phyloP scores from a whole-genome alignment of 257 asterid genomes.

The Jasminum sambac region DNA sequence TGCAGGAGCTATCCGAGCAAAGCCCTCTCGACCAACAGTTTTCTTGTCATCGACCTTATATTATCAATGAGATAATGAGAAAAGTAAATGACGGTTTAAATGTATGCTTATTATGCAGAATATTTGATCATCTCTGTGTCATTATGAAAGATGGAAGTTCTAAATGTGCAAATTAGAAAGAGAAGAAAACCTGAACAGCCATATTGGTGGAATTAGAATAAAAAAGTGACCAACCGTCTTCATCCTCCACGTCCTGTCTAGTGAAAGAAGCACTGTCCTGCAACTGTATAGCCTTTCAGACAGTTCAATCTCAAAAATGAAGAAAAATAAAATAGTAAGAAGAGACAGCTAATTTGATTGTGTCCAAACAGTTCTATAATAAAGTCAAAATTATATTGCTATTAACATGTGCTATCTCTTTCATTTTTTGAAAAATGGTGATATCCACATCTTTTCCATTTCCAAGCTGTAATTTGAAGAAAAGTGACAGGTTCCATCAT shows the following conservation, averaged over 20 bases:
- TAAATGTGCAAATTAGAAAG: constrained; percentile 12
- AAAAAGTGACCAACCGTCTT: constrained; percentile 77
- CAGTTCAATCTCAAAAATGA: constrained; percentile 8
- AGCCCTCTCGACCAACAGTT: constrained; percentile 87
- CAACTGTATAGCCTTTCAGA: constrained; percentile 17
- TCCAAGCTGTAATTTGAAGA: not conserved
- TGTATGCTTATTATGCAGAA: constrained; percentile 13
- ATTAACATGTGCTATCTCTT: constrained; percentile 1
- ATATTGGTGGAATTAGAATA: constrained; percentile 73
- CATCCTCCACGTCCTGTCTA: constrained; percentile 65
- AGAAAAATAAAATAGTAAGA: not conserved
- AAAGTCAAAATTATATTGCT: constrained; percentile 2
- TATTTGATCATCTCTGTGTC: constrained; percentile 6
- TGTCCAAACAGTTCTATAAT: not conserved
- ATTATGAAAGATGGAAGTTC: constrained; percentile 8
- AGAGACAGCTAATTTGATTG: not conserved
- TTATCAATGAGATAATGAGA: constrained; percentile 30
- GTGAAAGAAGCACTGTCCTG: constrained; percentile 52
- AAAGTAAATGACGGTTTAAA: constrained; percentile 24
- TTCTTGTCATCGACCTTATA: constrained; percentile 77
- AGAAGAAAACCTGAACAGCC: constrained; percentile 79
- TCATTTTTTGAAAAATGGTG: constrained; percentile 7
- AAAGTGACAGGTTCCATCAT: constrained; percentile 29
- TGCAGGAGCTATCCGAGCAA: constrained; percentile 91
- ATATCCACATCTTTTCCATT: constrained; percentile 6